Base-by-base conservation (phyloP, 2,329 filamentous ascomycete genomes). In the Aureobasidium mangrovei region DNA sequence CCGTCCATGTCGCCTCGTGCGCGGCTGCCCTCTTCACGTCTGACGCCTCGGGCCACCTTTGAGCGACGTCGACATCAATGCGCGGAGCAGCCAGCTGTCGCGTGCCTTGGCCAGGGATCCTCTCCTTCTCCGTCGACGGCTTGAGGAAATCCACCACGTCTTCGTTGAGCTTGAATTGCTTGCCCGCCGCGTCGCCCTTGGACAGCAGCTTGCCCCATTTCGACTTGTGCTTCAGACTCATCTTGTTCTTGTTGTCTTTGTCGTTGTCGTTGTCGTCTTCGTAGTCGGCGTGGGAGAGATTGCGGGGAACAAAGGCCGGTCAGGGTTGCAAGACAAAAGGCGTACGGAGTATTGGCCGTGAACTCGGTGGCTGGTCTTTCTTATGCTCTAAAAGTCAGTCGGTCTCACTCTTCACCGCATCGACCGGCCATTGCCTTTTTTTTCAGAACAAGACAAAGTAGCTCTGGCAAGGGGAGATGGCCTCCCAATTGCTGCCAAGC, bases 111-210 rank as follows among this genome's bases (percentile, higher is more conserved):
- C 62, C 52, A 27, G 55, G 40, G 12, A 56, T 51, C n/a, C 54
- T 33, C 36, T 70, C 65, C 59, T 70, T 72, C 4, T 76, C 70
- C 49, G 74, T 76, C 43, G 75, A 76, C 49, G 77, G 74, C 59
- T 75, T 77, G 55, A 83, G 72, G 65, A 83, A 83, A 63, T 79
- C 79, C 66, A 75, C 73, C 54, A 83, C 74, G 60, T 77, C 74
- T 48, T 74, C 68, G 62, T 71, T 66, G 56, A 69, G 57, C 27
- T 62, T 60, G 33, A 56, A 44, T 62, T 64, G 41, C 57, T 55
- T 60, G 24, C 29, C 39, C 24, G 49, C 32, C 3, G 9, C 32
- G 63, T 65, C 52, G 56, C 57, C 42, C 53, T 69, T 68, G 41
- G 38, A 36, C 10, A 58, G 46, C 10, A 60, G 43, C 47, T 60